phyloP scores from a whole-genome alignment of 108 stramenopile genomes.

The Cylindrotheca fusiformis region DNA sequence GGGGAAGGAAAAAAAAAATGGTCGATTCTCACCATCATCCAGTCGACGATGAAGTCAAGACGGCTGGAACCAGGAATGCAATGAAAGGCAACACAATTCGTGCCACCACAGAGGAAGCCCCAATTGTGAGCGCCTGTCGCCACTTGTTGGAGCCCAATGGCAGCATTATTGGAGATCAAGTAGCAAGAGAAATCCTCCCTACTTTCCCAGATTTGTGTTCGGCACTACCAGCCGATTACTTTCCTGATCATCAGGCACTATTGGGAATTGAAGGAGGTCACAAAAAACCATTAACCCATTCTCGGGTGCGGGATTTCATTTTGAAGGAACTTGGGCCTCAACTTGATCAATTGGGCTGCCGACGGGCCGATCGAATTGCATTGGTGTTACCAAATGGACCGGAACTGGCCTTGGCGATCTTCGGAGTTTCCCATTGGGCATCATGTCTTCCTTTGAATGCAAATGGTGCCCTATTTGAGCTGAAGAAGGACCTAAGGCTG shows the following conservation, averaged over 20 bases:
- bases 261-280: slow-evolving; percentile 13
- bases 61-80: too few relatives aligned
- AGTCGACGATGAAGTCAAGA: too few relatives aligned
- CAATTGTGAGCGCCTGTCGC: slow-evolving; percentile 34
- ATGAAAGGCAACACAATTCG: too few relatives aligned
- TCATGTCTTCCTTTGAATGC: slow-evolving; percentile 52
- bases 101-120: slow-evolving; percentile 21
- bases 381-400: slow-evolving; percentile 60
- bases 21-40: too few relatives aligned
- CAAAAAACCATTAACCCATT: slow-evolving; percentile 35
- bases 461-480: slow-evolving; percentile 35
- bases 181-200: slow-evolving; percentile 43
- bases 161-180: slow-evolving; percentile 34
- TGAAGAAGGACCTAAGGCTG: slow-evolving; percentile 36
- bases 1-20: too few relatives aligned
- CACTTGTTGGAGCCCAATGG: slow-evolving; percentile 53
- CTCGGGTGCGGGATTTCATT: slow-evolving; percentile 40
- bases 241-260: slow-evolving; percentile 26
- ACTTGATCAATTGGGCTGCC: slow-evolving; percentile 41
- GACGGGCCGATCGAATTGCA: slow-evolving; percentile 43
- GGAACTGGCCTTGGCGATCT: slow-evolving; percentile 46
- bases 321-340: slow-evolving; percentile 34
- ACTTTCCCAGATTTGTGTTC: slow-evolving; percentile 40
- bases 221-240: slow-evolving; percentile 36
- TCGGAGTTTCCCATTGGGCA: slow-evolving; percentile 41